A percentile compares a stretch with the other conserved stretches of the same genome.
phyloP scores from a whole-genome alignment of 2,329 filamentous ascomycete species.

The Rhinocladiella mackenziei region DNA sequence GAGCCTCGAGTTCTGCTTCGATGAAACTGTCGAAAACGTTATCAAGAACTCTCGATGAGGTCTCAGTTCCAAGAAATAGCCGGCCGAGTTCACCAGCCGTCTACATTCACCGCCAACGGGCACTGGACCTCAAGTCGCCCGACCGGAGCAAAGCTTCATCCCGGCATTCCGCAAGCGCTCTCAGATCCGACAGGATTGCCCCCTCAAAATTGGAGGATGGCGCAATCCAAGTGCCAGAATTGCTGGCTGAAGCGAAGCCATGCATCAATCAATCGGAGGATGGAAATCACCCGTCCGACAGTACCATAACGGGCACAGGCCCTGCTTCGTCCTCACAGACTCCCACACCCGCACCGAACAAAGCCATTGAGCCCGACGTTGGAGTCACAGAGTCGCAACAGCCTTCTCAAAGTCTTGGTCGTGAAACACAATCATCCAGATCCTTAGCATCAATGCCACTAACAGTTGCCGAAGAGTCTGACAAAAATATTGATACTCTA shows the following conservation, averaged over 20 bases:
- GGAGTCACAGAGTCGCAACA: neutral
- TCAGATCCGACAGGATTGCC: slow-evolving; percentile 6
- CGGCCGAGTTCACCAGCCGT: slow-evolving; percentile 20
- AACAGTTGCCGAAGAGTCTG: slow-evolving; percentile 23
- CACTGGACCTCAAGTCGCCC: slow-evolving; percentile 8
- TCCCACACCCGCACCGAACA: neutral
- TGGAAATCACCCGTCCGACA: too few relatives aligned
- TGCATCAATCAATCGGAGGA: too few relatives aligned
- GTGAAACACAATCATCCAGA: slow-evolving; percentile 5
- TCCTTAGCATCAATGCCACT: slow-evolving; percentile 20
- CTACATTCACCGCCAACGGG: slow-evolving; percentile 16
- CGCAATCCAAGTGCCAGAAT: neutral
- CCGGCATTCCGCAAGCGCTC: slow-evolving; percentile 8
- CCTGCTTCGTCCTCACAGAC: neutral
- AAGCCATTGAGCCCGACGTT: neutral
- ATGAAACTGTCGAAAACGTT: slow-evolving; percentile 22
- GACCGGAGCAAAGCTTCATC: slow-evolving; percentile 8
- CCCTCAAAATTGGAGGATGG: slow-evolving; percentile 5
- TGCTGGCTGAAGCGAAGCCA: slow-evolving; percentile 7
- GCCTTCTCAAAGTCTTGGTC: neutral
- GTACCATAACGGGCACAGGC: too few relatives aligned
- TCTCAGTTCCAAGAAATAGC: slow-evolving; percentile 19
- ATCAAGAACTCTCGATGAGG: slow-evolving; percentile 24
- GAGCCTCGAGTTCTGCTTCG: slow-evolving; percentile 24
- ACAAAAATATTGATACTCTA: slow-evolving; percentile 5